Conservation (phyloP, 345 rosid genomes). For the Brassica carinata region DNA sequence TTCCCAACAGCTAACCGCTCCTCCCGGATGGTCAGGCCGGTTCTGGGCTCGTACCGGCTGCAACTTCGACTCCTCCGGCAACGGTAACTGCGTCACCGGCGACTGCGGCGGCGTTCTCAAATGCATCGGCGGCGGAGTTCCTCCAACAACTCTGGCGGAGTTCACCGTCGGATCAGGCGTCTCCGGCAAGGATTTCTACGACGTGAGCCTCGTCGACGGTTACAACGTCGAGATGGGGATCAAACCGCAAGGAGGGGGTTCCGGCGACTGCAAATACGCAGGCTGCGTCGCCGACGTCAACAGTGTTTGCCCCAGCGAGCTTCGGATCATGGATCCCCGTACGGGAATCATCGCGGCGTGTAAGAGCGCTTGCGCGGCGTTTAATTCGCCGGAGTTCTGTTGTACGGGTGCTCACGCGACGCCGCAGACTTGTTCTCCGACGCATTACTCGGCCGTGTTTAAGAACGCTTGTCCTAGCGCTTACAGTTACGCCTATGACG, state of each 20-base stretch:
- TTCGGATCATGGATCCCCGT: conserved; percentile 48
- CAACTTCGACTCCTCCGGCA: conserved; percentile 64
- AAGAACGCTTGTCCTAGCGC: conserved; percentile 88
- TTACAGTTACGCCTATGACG: conserved; percentile 93
- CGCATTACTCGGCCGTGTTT: conserved; percentile 74
- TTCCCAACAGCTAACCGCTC: conserved; percentile 59
- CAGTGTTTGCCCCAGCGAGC: conserved; percentile 61
- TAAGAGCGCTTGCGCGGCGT: conserved; percentile 83
- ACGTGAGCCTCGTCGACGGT: conserved; percentile 93
- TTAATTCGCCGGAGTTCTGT: conserved; percentile 73
- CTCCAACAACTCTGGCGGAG: conserved; percentile 71
- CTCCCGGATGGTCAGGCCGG: conserved; percentile 83
- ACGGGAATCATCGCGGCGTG: conserved; percentile 71
- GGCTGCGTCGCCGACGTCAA: conserved; percentile 80
- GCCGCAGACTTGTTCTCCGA: conserved; percentile 76
- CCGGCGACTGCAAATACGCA: conserved; percentile 75
- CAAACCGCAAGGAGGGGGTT: conserved; percentile 61
- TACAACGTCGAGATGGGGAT: conserved; percentile 83
- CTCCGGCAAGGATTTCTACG: conserved; percentile 71
- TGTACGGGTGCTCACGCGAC: conserved; percentile 75
- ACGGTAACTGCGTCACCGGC: conserved; percentile 72
- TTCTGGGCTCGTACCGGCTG: conserved; percentile 92
- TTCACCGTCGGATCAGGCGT: conserved; percentile 59
- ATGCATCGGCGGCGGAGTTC: conserved; percentile 75
- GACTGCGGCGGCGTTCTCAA: conserved; percentile 74